Percentiles rank a stretch among this genome's conserved stretches.
These are phyloP conservation scores for Peronosclerospora sorghi DNA, from an alignment of 352 stramenopile species.

Conservation along the genomic window DNA sequence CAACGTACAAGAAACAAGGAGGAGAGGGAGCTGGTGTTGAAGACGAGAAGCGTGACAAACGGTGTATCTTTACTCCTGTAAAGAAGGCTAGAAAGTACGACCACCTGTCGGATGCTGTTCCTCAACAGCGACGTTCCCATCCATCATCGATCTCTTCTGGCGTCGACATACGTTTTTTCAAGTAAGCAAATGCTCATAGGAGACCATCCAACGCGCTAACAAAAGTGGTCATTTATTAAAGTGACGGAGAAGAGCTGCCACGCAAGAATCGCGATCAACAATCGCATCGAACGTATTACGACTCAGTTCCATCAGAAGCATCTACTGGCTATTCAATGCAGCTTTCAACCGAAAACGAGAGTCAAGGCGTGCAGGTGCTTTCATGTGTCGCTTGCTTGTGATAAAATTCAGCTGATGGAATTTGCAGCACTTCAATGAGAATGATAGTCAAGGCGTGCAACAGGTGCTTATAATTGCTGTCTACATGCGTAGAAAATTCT, in stretches of 20 bases:
- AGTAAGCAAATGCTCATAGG: slow-evolving; percentile 12
- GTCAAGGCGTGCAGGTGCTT: slow-evolving; percentile 5
- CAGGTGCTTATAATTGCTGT: slow-evolving; percentile 4
- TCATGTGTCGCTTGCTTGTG: background rate
- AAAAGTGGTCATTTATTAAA: background rate
- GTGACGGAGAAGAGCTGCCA: slow-evolving; percentile 24
- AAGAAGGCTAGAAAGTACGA: slow-evolving; percentile 30
- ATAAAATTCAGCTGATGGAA: background rate
- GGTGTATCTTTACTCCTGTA: slow-evolving; percentile 48
- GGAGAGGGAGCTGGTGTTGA: background rate
- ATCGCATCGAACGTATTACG: background rate
- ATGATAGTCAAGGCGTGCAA: background rate
- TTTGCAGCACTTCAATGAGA: background rate
- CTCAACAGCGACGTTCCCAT: background rate
- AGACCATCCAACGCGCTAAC: background rate
- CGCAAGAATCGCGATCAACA: slow-evolving; percentile 7
- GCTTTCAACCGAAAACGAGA: background rate
- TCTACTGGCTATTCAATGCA: background rate
- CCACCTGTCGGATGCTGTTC: background rate
- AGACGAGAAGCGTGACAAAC: slow-evolving; percentile 3
- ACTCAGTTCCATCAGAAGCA: background rate
- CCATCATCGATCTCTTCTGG: slow-evolving; percentile 21
- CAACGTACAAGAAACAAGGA: slow-evolving; percentile 1
- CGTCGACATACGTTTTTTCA: slow-evolving; percentile 27
- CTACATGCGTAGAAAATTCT: background rate